Percentiles rank a stretch among this genome's conserved stretches.
phyloP scores from a whole-genome alignment of 441 rosid genomes.

The Erysimum cheiri region DNA sequence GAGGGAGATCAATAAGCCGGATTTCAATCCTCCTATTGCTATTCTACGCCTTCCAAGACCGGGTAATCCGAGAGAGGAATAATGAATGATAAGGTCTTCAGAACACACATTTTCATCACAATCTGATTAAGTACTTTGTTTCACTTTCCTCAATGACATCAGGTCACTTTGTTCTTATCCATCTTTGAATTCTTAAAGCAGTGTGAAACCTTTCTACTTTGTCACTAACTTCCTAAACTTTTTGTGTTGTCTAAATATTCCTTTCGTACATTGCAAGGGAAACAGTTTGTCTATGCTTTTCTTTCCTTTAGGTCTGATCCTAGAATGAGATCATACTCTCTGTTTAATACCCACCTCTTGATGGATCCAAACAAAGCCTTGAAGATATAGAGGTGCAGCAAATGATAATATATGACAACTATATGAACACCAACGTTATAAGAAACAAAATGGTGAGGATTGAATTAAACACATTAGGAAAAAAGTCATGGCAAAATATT shows the following conservation, averaged over 20 bases:
- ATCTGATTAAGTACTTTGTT: not conserved
- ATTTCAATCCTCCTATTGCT: conserved; percentile 60
- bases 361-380: too few species aligned
- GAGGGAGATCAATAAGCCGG: conserved; percentile 58
- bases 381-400: too few species aligned
- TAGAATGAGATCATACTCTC: too few species aligned
- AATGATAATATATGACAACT: too few species aligned
- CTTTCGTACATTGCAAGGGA: not conserved
- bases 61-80: conserved; percentile 52
- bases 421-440: too few species aligned
- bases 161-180: not conserved
- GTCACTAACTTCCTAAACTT: not conserved
- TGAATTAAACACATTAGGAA: too few species aligned
- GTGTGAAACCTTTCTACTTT: not conserved
- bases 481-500: too few species aligned
- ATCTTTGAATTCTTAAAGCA: not conserved
- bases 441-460: too few species aligned
- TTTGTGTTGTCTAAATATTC: not conserved
- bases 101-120: not conserved
- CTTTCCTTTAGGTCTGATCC: too few species aligned
- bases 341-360: too few species aligned
- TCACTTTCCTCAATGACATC: not conserved
- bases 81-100: conserved; percentile 46
- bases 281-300: too few species aligned
- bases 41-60: conserved; percentile 58